These are phyloP conservation scores for Xylogone sp. DNA, from an alignment of 2,329 filamentous ascomycete genomes.

Conservation along the genomic window DNA sequence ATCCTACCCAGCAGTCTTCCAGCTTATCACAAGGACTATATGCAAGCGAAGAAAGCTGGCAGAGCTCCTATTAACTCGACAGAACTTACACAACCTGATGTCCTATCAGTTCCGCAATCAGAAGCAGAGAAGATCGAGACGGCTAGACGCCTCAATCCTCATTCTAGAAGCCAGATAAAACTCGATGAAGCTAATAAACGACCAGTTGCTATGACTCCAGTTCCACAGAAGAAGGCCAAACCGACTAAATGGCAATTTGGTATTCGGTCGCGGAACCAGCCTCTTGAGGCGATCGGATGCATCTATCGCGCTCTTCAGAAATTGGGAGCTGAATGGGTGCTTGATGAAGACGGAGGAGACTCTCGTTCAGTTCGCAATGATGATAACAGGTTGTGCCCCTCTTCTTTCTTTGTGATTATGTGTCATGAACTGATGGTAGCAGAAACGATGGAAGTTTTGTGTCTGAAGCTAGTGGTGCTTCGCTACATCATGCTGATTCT, in stretches of 20 bases:
- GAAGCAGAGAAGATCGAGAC: slow-evolving; percentile 79
- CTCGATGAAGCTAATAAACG: slow-evolving; percentile 60
- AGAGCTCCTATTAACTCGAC: slow-evolving; percentile 26
- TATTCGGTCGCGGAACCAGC: slow-evolving; percentile 89
- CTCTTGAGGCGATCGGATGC: slow-evolving; percentile 89
- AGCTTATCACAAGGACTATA: slow-evolving; percentile 84
- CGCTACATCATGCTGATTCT: slow-evolving; percentile 32
- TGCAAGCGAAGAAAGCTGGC: slow-evolving; percentile 65
- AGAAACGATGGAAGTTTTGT: slow-evolving; percentile 38
- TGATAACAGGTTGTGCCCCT: slow-evolving; percentile 32
- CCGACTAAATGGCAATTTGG: slow-evolving; percentile 97
- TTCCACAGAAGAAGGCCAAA: slow-evolving; percentile 67
- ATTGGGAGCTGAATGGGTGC: slow-evolving; percentile 84
- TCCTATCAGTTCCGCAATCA: slow-evolving; percentile 40
- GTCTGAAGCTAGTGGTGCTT: slow-evolving; percentile 32
- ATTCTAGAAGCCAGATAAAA: slow-evolving; percentile 68
- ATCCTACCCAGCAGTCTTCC: slow-evolving; percentile 89
- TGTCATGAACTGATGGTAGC: slow-evolving; percentile 10
- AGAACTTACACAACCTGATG: slow-evolving; percentile 34
- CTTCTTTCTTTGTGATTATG: neutral
- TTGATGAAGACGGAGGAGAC: slow-evolving; percentile 53
- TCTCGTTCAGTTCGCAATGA: slow-evolving; percentile 38
- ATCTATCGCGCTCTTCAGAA: slow-evolving; percentile 90
- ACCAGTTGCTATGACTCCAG: slow-evolving; percentile 60
- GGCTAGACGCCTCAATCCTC: slow-evolving; percentile 77